Conservation (phyloP, 2,329 filamentous ascomycete species). For the Cadophora gregata region DNA sequence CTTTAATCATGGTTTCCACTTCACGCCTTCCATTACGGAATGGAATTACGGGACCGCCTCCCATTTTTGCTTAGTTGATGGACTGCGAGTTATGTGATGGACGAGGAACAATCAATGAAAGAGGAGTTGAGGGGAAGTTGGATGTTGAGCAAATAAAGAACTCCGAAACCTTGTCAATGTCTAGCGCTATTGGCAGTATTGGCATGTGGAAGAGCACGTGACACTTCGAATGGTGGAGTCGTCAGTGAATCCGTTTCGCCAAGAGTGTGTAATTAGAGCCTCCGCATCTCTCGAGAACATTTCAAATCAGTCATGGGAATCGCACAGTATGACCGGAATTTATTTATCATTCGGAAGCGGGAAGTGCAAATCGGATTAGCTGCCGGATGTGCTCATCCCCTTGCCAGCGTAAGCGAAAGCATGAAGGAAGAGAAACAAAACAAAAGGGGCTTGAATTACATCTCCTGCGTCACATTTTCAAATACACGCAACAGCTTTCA, state of each 20-base stretch:
- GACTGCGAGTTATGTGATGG: neutral
- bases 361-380: neutral
- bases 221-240: too few relatives aligned
- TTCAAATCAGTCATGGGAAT: neutral
- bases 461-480: neutral
- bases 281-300: neutral
- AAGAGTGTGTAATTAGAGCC: neutral
- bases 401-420: slow-evolving; percentile 1
- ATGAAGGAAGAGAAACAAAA: neutral
- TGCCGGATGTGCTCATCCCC: neutral
- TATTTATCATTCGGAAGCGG: neutral
- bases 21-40: slow-evolving; percentile 7
- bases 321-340: neutral
- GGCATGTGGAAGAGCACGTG: neutral
- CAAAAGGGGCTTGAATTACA: neutral
- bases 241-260: too few relatives aligned
- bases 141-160: neutral
- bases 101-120: neutral
- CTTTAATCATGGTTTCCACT: slow-evolving; percentile 17
- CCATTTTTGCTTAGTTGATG: slow-evolving; percentile 12
- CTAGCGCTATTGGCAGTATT: slow-evolving; percentile 11
- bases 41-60: slow-evolving; percentile 18
- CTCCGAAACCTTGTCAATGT: neutral
- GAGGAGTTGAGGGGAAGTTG: neutral
- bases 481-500: neutral